phyloP scores from a whole-genome alignment of 352 stramenopile genomes.

The Globisporangium canariense region DNA sequence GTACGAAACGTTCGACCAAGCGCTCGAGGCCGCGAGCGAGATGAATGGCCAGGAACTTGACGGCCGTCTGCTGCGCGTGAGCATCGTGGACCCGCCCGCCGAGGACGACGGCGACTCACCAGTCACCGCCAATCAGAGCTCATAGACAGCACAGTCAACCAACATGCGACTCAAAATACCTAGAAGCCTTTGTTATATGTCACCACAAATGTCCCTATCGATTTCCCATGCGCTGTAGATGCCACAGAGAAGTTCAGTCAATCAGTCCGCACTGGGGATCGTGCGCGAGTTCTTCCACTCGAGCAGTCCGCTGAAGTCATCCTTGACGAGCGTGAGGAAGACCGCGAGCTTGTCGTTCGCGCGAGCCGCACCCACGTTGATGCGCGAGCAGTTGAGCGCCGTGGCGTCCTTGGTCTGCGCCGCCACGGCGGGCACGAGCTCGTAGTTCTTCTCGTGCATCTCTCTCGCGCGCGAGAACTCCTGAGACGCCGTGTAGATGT shows the following conservation, averaged over 20 bases:
- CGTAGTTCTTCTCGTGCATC: conserved; percentile 90
- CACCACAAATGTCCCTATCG: neutral
- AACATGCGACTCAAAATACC: conserved; percentile 1
- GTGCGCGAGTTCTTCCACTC: conserved; percentile 78
- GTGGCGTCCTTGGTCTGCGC: conserved; percentile 36
- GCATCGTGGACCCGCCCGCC: conserved; percentile 54
- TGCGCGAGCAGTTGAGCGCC: conserved; percentile 58
- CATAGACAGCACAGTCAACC: neutral
- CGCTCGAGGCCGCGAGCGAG: conserved; percentile 58
- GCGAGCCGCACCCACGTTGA: conserved; percentile 65
- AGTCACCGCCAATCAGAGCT: neutral
- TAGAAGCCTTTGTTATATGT: conserved; percentile 9
- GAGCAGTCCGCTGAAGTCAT: conserved; percentile 64
- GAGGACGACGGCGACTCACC: conserved; percentile 6
- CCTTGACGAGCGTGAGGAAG: conserved; percentile 61
- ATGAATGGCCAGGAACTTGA: conserved; percentile 85
- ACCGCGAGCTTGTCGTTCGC: conserved; percentile 66
- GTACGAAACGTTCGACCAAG: conserved; percentile 70
- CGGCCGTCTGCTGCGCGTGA: conserved; percentile 70
- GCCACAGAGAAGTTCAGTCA: neutral
- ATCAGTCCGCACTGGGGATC: conserved; percentile 43
- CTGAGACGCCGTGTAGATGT: conserved; percentile 79
- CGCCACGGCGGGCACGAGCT: conserved; percentile 60
- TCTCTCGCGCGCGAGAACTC: conserved; percentile 80
- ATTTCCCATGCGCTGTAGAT: neutral